These are phyloP conservation scores for Melampsora americana DNA, from an alignment of 1,284 basidiomycete species.

Conservation along the genomic window DNA sequence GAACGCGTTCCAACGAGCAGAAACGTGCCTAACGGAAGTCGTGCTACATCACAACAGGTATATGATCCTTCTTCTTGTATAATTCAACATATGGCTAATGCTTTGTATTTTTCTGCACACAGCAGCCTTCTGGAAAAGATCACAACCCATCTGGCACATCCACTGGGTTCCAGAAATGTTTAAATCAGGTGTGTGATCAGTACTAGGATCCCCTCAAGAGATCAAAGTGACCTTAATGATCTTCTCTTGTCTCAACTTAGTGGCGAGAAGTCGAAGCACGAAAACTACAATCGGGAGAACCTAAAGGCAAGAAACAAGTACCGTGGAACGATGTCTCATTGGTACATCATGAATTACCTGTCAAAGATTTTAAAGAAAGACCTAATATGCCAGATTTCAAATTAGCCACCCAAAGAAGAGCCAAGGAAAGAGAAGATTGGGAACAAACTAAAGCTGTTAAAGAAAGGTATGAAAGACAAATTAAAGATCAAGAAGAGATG, in stretches of 20 bases:
- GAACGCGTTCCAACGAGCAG: too few relatives aligned
- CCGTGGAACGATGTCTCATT: slow-evolving; percentile 41
- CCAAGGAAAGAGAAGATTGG: slow-evolving; percentile 35
- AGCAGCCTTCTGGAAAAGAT: too few relatives aligned
- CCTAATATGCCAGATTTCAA: slow-evolving; percentile 14
- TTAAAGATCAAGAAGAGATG: slow-evolving; percentile 26
- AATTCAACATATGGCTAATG: neutral
- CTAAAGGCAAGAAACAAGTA: neutral
- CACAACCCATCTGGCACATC: neutral
- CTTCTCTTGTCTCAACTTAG: neutral
- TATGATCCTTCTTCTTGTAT: neutral
- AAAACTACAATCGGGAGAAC: neutral
- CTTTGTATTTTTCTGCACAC: too few relatives aligned
- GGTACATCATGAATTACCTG: slow-evolving; percentile 40
- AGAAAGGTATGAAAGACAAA: slow-evolving; percentile 25
- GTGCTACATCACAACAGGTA: neutral
- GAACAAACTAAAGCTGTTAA: slow-evolving; percentile 35
- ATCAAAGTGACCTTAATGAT: neutral
- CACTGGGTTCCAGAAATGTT: slow-evolving; percentile 30
- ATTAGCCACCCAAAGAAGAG: slow-evolving; percentile 37
- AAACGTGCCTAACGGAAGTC: too few relatives aligned
- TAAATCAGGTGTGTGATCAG: slow-evolving; percentile 30
- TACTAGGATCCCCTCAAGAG: neutral
- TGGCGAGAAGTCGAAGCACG: slow-evolving; percentile 35
- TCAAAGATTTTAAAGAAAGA: slow-evolving; percentile 29